These are phyloP conservation scores for Russula abietina DNA, from an alignment of 768 basidiomycete species.

Conservation along the genomic window DNA sequence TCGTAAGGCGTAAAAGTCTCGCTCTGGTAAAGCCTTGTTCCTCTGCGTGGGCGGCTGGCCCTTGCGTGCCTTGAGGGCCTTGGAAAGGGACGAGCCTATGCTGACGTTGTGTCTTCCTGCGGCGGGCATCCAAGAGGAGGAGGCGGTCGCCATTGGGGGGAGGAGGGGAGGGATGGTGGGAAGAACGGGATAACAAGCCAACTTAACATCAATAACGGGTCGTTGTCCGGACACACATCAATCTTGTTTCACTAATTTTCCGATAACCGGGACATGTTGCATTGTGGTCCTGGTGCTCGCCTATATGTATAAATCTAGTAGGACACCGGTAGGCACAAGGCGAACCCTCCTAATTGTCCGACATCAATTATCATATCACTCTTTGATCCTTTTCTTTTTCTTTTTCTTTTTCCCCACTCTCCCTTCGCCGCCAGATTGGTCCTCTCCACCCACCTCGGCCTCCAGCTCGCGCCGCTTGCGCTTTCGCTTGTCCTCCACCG, in stretches of 20 bases:
- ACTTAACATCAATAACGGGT: conserved; percentile 2
- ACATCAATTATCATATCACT: neutral
- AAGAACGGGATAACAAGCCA: neutral
- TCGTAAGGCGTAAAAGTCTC: conserved; percentile 71
- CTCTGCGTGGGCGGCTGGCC: conserved; percentile 40
- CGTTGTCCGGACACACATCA: conserved; percentile 2
- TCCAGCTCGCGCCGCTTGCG: conserved; percentile 37
- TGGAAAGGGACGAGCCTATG: conserved; percentile 57
- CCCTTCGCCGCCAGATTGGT: conserved; percentile 28
- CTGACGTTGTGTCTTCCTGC: conserved; percentile 50
- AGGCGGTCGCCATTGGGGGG: conserved; percentile 15
- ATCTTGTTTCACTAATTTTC: conserved; percentile 4
- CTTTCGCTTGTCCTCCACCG: conserved; percentile 73
- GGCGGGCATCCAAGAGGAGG: conserved; percentile 21
- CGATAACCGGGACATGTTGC: neutral
- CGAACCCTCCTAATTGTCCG: neutral
- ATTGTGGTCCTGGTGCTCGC: neutral
- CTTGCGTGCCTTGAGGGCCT: conserved; percentile 64
- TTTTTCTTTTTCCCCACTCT: conserved; percentile 38
- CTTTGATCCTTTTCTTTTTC: conserved; percentile 37
- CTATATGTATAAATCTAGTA: neutral
- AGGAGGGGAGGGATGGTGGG: conserved; percentile 5
- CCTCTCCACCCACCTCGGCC: conserved; percentile 32
- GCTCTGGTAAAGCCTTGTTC: conserved; percentile 49
- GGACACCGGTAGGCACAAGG: neutral